Evolutionary conservation across 345 rosid species (phyloP), one percentile per base, ranked within the genome.

Genomic region (Linum lewisii): DNA sequence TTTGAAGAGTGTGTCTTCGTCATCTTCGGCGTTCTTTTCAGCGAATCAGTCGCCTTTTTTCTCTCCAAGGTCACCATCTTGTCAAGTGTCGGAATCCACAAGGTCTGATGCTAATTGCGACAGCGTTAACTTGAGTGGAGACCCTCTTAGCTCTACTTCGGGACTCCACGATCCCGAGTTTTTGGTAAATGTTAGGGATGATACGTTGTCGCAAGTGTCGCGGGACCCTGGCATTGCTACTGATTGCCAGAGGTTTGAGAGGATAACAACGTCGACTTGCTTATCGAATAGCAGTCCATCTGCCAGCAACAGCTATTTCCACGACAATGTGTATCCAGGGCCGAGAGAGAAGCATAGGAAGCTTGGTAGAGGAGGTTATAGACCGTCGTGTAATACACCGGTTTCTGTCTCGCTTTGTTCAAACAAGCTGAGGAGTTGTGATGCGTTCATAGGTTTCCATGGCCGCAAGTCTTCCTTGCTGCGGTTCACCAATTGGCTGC

Each of bases 31-130:
- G 71, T 89, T 89, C 79, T 82, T 82, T 80, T 93, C 99, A 0
- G 99, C 97, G 1, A 88, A 82, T 54, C 99, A 93, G 65, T 92
- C 95, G 0, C 95, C 97, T 0, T 86, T 88, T 66, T 87, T 93
- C 78, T 89, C 97, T 24, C 99, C 99, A 8, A 80, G 87, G 65
- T 82, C 93, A 58, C 79, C 95, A 7, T 75, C 81, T 8, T 55
- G 75, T 72, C 83, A 73, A 32, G 60, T 72, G 4, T 82, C 97
- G 0, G 94, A 83, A 72, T 84, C 87, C 0, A 72, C 77, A 42
- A 72, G 85, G 61, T 84, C 85, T 7, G 89, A 86, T 75, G 81
- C 84, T 62, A 86, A 69, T 7, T 72, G 74, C 47, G 84, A 80
- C 22, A 78, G 83, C 71, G 76, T 71, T 54, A 57, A 58, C 38